Percentiles rank a stretch among this genome's conserved stretches.
Conservation (phyloP, 2,329 filamentous ascomycete species). For the Sarocladiaceae sp. region DNA sequence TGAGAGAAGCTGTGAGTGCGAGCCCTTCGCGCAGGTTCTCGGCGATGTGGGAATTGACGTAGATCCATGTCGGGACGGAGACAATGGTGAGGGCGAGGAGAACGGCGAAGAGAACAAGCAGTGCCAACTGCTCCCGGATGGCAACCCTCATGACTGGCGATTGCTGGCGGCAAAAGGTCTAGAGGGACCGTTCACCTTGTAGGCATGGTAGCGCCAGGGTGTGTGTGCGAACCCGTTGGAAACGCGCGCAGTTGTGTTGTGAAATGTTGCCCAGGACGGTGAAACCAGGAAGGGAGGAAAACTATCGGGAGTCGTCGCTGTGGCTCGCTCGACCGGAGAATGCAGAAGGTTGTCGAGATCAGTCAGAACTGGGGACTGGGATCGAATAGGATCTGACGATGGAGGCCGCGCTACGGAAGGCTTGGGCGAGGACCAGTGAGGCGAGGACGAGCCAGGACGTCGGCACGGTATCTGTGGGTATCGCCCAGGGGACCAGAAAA, state of each 20-base stretch:
- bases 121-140: slow-evolving; percentile 79
- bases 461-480: no score
- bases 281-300: no score
- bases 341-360: no score
- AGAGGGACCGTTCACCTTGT: neutral
- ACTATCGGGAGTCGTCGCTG: no score
- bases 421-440: neutral
- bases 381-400: neutral
- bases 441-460: no score
- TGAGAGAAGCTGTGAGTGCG: slow-evolving; percentile 75
- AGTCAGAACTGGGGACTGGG: neutral
- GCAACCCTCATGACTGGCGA: slow-evolving; percentile 65
- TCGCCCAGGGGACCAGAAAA: no score
- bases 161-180: slow-evolving; percentile 4
- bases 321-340: no score
- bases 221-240: slow-evolving; percentile 1
- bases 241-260: neutral
- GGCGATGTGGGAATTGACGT: slow-evolving; percentile 48
- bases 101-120: slow-evolving; percentile 69
- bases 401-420: neutral
- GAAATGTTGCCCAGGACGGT: neutral
- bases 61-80: slow-evolving; percentile 67
- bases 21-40: slow-evolving; percentile 55
- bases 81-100: slow-evolving; percentile 71
- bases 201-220: neutral